Base-by-base conservation (phyloP, 2,329 filamentous ascomycete genomes). In the Akanthomyces uredinophilus region DNA sequence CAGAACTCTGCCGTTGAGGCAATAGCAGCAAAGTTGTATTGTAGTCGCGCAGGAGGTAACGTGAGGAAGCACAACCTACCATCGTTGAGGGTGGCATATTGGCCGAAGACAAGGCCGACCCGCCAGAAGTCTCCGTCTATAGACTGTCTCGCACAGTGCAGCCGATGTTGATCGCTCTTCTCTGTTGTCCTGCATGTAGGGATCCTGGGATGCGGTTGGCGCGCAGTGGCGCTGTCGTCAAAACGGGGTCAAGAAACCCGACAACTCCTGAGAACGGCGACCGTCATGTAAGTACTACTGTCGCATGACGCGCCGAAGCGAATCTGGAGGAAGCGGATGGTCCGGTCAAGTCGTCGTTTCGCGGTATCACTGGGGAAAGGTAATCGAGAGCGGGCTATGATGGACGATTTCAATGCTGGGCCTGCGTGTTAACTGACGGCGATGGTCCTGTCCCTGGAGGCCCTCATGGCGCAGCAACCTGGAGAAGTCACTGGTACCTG, bases 11-110 rank as follows among this genome's bases (percentile, higher is more conserved):
- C 24, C 16, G 7, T 11, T 24, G 56, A 51, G 16, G 47, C 55
- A 24, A 53, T 41, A 46, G 32, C 53, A 52, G 55, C 50, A 52
- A 46, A 43, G 52, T 35, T 20, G 37, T 44, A 29, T 39, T 20
- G 39, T 39, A 29, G 20, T 35, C 43, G 22, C 32, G 59, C 16
- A 44, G 22, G 20, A 43, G 8, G 41, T 18, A 22, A 29, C 8
- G 32, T 27, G 51, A 41, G 51, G 6, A 32, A 16, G 24, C 29
- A 56, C 54, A 49, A 80, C 79, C 71, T 73, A 81, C 79, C 79
- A 81, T 81, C 78, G 81, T 81, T 75, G 74, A 76, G 73, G 70
- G 72, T 70, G 73, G 67, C 68, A 68, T 67, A 64, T 67, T 67
- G 71, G 72, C 75, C 76, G 72, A 71, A 66, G 66, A 64, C 64